Evolutionary conservation across 169 alveolate genomes (phyloP).

Genomic region (Plasmodium gonderi): DNA sequence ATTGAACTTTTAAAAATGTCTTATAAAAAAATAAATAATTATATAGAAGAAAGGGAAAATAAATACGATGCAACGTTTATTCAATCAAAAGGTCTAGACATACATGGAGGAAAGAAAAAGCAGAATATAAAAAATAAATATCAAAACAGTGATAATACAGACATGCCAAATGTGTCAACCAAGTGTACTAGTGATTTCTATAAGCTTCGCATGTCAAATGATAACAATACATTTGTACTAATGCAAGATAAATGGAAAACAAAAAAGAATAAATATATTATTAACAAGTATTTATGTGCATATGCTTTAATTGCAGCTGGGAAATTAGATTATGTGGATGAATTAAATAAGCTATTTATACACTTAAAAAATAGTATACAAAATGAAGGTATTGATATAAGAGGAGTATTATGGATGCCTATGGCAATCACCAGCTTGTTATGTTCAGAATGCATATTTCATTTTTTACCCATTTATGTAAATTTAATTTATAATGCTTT

Average conservation of each 20-base stretch:
- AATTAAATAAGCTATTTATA: constrained; percentile 30
- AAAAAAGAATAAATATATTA: constrained; percentile 3
- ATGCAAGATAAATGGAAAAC: background rate
- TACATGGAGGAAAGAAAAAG: background rate
- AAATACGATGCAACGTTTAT: background rate
- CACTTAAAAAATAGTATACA: constrained; percentile 47
- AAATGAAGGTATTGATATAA: constrained; percentile 64
- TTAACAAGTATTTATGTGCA: constrained; percentile 65
- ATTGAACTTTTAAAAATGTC: constrained; percentile 37
- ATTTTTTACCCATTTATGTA: constrained; percentile 57
- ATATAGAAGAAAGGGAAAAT: constrained; percentile 45
- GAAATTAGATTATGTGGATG: constrained; percentile 47
- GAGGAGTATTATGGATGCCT: constrained; percentile 75
- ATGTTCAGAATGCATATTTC: constrained; percentile 43
- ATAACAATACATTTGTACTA: background rate
- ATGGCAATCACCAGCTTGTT: constrained; percentile 62
- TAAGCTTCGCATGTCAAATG: background rate
- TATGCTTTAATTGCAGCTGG: constrained; percentile 76
- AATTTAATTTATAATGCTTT: constrained; percentile 63
- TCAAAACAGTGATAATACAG: background rate
- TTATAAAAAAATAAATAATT: constrained; percentile 35
- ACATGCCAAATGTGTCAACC: background rate
- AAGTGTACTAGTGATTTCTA: too few relatives aligned
- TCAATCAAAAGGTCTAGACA: background rate
- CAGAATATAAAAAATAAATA: background rate